Conservation (phyloP, 768 basidiomycete genomes). For the Holtermannia corniformis region DNA sequence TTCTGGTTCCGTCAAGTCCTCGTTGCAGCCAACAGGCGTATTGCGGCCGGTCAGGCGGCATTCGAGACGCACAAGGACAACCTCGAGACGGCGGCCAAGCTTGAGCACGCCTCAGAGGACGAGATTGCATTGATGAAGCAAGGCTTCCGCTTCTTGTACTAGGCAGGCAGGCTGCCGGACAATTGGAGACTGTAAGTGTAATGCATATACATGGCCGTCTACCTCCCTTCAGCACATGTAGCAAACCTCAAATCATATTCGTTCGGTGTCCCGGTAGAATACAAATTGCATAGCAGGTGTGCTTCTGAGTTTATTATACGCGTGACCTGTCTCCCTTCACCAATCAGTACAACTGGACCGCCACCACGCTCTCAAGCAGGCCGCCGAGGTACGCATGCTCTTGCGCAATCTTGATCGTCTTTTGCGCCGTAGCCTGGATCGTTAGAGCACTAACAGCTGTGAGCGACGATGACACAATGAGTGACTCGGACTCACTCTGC, state of each 20-base stretch:
- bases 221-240: too few relatives aligned
- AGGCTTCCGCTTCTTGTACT: slow-evolving; percentile 18
- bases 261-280: too few relatives aligned
- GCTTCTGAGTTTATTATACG: too few relatives aligned
- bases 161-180: too few relatives aligned
- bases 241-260: too few relatives aligned
- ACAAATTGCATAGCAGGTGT: too few relatives aligned
- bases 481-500: slow-evolving; percentile 26
- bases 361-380: neutral
- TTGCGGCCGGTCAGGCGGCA: slow-evolving; percentile 17
- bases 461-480: neutral
- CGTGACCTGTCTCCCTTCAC: too few relatives aligned
- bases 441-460: neutral
- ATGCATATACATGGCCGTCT: too few relatives aligned
- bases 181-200: too few relatives aligned
- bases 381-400: neutral
- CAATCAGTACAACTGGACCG: too few relatives aligned
- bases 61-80: slow-evolving; percentile 19
- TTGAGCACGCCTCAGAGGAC: slow-evolving; percentile 16
- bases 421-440: neutral
- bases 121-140: slow-evolving; percentile 20
- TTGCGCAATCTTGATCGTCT: neutral
- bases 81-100: slow-evolving; percentile 9
- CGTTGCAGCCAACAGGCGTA: slow-evolving; percentile 11
- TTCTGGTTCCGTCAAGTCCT: slow-evolving; percentile 20